Evolutionary conservation across 2,329 filamentous ascomycete species (phyloP).

Genomic region (Hypoxylon sp.): DNA sequence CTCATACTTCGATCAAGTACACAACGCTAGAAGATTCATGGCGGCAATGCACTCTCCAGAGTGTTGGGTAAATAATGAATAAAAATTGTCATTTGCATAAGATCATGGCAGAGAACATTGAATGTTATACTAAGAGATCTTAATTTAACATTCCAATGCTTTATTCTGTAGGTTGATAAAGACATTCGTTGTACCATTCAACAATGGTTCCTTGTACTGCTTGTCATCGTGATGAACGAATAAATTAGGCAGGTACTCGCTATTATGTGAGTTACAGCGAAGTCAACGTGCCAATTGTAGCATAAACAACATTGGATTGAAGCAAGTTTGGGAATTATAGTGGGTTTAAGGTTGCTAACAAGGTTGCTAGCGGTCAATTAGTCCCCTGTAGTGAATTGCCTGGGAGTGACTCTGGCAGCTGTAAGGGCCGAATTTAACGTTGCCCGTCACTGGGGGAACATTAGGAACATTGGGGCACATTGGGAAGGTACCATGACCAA

Average conservation of each 20-base stretch:
- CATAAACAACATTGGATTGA: no score
- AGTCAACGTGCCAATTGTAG: neutral
- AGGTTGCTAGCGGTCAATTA: slow-evolving; percentile 4
- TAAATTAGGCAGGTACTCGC: slow-evolving; percentile 5
- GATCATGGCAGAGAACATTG: neutral
- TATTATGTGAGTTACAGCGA: neutral
- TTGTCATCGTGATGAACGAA: slow-evolving; percentile 4
- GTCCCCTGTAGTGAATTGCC: neutral
- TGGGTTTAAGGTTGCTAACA: neutral
- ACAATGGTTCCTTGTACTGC: neutral
- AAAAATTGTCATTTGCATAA: neutral
- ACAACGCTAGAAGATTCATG: neutral
- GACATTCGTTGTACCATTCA: neutral
- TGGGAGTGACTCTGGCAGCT: neutral
- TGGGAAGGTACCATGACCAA: slow-evolving; percentile 2
- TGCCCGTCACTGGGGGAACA: neutral
- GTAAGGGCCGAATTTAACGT: neutral
- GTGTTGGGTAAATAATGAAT: neutral
- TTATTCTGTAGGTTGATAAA: neutral
- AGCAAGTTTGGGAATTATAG: neutral
- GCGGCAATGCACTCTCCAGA: slow-evolving; percentile 7
- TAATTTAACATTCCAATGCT: neutral
- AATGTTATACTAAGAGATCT: neutral
- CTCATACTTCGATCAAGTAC: slow-evolving; percentile 4
- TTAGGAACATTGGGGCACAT: neutral